Percentiles rank a stretch among this genome's conserved stretches.
phyloP scores from a whole-genome alignment of 768 basidiomycete genomes.

The Tricholoma bakamatsutake region DNA sequence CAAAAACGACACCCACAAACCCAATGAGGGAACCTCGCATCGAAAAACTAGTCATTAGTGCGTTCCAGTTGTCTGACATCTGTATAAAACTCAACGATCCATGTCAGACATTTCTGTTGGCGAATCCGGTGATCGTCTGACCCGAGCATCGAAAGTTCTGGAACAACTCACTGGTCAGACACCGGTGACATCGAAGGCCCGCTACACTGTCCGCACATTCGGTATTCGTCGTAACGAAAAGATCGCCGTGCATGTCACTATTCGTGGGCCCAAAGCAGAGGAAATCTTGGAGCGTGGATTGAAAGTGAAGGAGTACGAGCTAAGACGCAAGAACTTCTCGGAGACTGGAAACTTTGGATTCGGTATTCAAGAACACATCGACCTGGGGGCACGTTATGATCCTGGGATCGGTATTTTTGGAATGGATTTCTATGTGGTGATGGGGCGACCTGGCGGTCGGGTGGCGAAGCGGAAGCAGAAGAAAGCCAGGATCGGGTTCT shows the following conservation, averaged over 20 bases:
- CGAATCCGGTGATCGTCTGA: conserved; percentile 98
- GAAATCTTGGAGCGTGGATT: conserved; percentile 98
- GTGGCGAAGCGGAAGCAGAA: conserved; percentile 89
- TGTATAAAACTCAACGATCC: conserved; percentile 2
- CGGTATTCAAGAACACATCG: conserved; percentile 99
- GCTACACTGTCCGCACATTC: conserved; percentile 98
- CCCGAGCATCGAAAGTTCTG: conserved; percentile 97
- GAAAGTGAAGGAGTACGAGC: conserved; percentile 99
- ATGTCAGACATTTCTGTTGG: conserved; percentile 91
- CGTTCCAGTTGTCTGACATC: conserved; percentile 31
- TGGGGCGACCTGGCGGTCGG: conserved; percentile 93
- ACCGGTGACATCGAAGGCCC: conserved; percentile 98
- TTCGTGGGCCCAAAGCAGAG: conserved; percentile 99
- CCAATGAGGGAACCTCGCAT: conserved; percentile 95
- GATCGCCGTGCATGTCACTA: conserved; percentile 98
- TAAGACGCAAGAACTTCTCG: conserved; percentile 95
- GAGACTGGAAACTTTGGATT: conserved; percentile 99
- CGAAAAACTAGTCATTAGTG: conserved; percentile 99
- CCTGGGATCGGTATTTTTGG: conserved; percentile 98
- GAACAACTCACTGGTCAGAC: conserved; percentile 99
- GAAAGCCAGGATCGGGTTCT: conserved; percentile 80
- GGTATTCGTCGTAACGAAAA: conserved; percentile 99
- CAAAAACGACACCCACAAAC: conserved; percentile 85
- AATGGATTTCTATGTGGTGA: conserved; percentile 98
- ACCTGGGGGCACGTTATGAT: conserved; percentile 97